Conservation (phyloP, 2,329 filamentous ascomycete genomes). For the Harringtonia aguacate region DNA sequence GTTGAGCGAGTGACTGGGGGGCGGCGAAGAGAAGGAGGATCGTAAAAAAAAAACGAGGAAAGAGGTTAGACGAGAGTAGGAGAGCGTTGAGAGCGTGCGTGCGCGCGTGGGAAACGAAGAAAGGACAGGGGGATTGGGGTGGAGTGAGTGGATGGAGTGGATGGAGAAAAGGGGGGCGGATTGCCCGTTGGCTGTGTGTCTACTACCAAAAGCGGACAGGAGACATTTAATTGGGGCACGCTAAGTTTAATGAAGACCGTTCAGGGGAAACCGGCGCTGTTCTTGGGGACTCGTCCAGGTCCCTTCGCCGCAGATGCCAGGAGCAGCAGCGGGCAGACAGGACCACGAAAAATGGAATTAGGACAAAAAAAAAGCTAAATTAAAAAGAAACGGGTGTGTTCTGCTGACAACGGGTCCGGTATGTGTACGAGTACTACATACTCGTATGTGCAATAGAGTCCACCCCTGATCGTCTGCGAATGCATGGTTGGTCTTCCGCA, state of each 20-base stretch:
- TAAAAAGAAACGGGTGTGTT: too few species aligned
- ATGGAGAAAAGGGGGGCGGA: conserved; percentile 15
- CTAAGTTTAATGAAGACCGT: conserved; percentile 30
- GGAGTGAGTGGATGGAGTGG: conserved; percentile 7
- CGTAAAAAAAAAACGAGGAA: conserved; percentile 2
- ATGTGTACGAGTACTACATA: too few species aligned
- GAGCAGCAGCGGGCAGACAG: neutral
- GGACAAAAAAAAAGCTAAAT: too few species aligned
- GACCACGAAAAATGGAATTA: neutral
- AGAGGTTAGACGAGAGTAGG: conserved; percentile 1
- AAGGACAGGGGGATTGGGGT: neutral
- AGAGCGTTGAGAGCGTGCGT: conserved; percentile 11
- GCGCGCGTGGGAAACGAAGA: conserved; percentile 2
- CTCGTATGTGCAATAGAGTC: too few species aligned
- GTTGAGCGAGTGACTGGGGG: conserved; percentile 7
- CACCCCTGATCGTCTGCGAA: too few species aligned
- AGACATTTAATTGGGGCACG: conserved; percentile 24
- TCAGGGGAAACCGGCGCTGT: conserved; percentile 12
- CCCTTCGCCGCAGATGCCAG: too few species aligned
- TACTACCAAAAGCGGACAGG: conserved; percentile 25
- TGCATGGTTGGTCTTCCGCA: too few species aligned
- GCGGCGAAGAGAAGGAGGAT: neutral
- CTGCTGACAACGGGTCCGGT: too few species aligned
- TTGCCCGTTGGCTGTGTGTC: conserved; percentile 16
- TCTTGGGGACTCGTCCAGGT: neutral